These are phyloP conservation scores for Bondarzewia mesenterica DNA, from an alignment of 1,284 basidiomycete genomes.

Conservation along the genomic window DNA sequence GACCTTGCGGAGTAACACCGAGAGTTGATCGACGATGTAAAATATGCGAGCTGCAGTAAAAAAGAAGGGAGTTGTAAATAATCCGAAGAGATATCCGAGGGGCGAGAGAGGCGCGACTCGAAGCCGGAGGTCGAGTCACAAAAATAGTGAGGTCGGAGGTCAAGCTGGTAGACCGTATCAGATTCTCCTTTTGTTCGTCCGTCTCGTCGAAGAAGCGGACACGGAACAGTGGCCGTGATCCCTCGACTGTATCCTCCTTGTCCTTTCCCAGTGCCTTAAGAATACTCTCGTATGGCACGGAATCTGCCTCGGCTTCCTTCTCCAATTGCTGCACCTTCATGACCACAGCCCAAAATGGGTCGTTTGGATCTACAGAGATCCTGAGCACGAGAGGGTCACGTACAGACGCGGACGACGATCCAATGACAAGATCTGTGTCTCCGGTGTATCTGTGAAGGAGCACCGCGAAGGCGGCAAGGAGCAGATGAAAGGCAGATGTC, in stretches of 20 bases:
- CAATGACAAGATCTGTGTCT: slow-evolving; percentile 92
- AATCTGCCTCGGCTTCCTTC: slow-evolving; percentile 78
- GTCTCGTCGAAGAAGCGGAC: slow-evolving; percentile 96
- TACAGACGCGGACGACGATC: slow-evolving; percentile 78
- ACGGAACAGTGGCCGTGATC: slow-evolving; percentile 75
- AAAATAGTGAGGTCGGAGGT: slow-evolving; percentile 91
- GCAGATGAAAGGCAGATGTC: slow-evolving; percentile 86
- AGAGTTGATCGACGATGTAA: slow-evolving; percentile 82
- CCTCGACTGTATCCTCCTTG: slow-evolving; percentile 46
- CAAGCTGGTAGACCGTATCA: slow-evolving; percentile 72
- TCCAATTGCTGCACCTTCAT: slow-evolving; percentile 80
- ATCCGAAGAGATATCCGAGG: slow-evolving; percentile 81
- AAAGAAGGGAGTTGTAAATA: slow-evolving; percentile 91
- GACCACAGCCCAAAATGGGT: slow-evolving; percentile 93
- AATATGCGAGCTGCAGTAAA: slow-evolving; percentile 80
- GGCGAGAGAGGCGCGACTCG: slow-evolving; percentile 64
- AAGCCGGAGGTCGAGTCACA: slow-evolving; percentile 60
- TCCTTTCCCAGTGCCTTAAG: slow-evolving; percentile 68
- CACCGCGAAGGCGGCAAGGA: slow-evolving; percentile 87
- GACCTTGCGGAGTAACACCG: slow-evolving; percentile 72
- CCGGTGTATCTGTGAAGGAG: slow-evolving; percentile 94
- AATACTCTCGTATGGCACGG: slow-evolving; percentile 78
- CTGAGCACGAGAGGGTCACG: slow-evolving; percentile 82
- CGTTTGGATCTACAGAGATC: slow-evolving; percentile 77
- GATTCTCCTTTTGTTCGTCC: slow-evolving; percentile 64